Percentiles rank a stretch among this genome's conserved stretches.
These are phyloP conservation scores for Triticum aestivum DNA, from an alignment of 176 grass and related monocot species.

Conservation along the genomic window DNA sequence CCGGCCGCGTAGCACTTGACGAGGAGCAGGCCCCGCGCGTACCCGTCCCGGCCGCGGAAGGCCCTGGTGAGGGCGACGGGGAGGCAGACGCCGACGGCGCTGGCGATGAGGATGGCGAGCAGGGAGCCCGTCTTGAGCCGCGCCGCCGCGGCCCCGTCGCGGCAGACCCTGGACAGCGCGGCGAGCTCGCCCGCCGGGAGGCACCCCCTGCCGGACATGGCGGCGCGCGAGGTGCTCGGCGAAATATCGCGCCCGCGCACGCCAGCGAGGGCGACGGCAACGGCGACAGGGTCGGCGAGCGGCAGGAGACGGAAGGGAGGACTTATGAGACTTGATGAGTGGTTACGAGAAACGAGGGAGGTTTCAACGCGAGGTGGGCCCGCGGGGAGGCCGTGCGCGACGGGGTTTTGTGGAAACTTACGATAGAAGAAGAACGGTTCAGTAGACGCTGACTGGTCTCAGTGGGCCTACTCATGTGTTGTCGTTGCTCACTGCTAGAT, in stretches of 20 bases:
- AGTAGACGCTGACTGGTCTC: too few relatives aligned
- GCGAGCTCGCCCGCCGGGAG: background rate
- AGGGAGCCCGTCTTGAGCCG: slow-evolving; percentile 53
- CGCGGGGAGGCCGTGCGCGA: background rate
- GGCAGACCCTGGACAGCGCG: slow-evolving; percentile 13
- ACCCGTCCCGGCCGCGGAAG: slow-evolving; percentile 49
- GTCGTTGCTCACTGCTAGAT: too few relatives aligned
- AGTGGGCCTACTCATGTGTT: too few relatives aligned
- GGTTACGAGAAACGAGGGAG: background rate
- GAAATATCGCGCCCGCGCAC: slow-evolving; percentile 10
- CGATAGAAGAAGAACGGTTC: background rate
- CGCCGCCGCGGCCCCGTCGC: slow-evolving; percentile 46
- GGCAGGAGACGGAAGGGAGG: background rate
- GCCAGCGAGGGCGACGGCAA: background rate
- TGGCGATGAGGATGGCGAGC: slow-evolving; percentile 59
- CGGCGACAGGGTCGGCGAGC: background rate
- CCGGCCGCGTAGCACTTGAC: slow-evolving; percentile 98
- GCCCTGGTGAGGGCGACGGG: slow-evolving; percentile 74
- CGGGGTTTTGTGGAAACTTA: background rate
- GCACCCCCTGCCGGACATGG: slow-evolving; percentile 46
- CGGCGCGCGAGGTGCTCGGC: background rate
- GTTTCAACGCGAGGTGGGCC: slow-evolving; percentile 32
- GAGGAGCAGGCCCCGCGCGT: slow-evolving; percentile 67
- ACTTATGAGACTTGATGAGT: background rate
- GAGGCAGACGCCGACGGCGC: slow-evolving; percentile 74